Conservation (phyloP, 2,329 filamentous ascomycete genomes). For the Dactylellina leptospora region DNA sequence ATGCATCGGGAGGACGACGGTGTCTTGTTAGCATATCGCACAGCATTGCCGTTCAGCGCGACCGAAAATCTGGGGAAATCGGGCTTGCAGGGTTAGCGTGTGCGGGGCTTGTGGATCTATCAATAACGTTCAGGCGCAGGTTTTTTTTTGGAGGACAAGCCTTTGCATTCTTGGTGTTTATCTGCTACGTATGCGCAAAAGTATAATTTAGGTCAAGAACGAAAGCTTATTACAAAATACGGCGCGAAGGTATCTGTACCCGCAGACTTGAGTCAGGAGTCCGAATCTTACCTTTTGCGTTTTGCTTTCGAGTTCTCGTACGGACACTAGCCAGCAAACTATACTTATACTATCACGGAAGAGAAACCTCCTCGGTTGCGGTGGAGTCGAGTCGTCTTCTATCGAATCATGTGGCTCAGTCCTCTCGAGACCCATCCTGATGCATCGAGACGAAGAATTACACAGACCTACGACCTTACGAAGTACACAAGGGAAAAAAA, state of each 20-base stretch:
- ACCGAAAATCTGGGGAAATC: constrained; percentile 45
- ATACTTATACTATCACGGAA: no score
- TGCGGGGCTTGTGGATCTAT: constrained; percentile 38
- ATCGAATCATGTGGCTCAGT: constrained; percentile 30
- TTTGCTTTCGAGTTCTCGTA: no score
- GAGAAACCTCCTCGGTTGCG: no score
- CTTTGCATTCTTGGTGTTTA: no score
- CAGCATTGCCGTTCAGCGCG: not conserved
- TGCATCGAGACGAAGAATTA: constrained; percentile 21
- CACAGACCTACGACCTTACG: no score
- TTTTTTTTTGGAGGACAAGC: not conserved
- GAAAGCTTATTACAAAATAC: no score
- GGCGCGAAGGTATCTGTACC: no score
- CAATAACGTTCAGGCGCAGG: not conserved
- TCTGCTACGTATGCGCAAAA: no score
- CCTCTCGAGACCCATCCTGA: constrained; percentile 1
- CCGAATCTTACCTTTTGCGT: no score
- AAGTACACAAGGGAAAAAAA: not conserved
- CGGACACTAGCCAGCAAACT: no score
- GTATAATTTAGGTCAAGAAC: no score
- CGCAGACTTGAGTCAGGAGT: no score
- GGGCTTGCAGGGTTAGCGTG: constrained; percentile 43
- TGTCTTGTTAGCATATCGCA: not conserved
- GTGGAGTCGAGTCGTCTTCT: constrained; percentile 4
- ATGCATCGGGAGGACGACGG: not conserved